Evolutionary conservation across 1,284 basidiomycete species (phyloP).

Genomic region (Moesziomyces sp.): DNA sequence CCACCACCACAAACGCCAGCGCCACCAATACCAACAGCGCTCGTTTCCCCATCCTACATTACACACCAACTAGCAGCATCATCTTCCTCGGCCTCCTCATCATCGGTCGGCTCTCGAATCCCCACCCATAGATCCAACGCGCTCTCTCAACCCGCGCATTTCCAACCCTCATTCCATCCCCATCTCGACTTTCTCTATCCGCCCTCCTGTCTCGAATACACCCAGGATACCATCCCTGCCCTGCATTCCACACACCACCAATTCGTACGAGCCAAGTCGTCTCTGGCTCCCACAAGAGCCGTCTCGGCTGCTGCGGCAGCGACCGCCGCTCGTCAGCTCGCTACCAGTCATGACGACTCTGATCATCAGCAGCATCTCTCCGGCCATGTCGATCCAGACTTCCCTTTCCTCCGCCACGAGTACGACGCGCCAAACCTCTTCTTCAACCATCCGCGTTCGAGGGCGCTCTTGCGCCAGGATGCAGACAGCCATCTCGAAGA

Average conservation of each 20-base stretch:
- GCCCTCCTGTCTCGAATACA: conserved; percentile 25
- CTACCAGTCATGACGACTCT: conserved; percentile 7
- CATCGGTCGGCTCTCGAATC: background rate
- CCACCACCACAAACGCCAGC: conserved; percentile 22
- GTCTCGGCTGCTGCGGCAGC: conserved; percentile 17
- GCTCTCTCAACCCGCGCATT: background rate
- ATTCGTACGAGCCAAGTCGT: conserved; percentile 17
- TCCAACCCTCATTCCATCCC: background rate
- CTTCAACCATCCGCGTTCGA: conserved; percentile 13
- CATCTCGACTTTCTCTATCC: conserved; percentile 39
- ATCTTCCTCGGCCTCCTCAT: conserved; percentile 1
- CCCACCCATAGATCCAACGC: background rate
- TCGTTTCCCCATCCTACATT: too few relatives aligned
- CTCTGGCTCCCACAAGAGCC: conserved; percentile 24
- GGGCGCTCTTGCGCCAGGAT: conserved; percentile 16
- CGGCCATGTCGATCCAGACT: conserved; percentile 9
- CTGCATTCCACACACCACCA: background rate
- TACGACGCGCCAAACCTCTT: conserved; percentile 21
- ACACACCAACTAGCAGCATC: background rate
- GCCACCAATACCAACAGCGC: conserved; percentile 3
- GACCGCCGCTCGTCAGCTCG: conserved; percentile 16
- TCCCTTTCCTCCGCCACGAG: conserved; percentile 26
- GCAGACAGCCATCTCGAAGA: conserved; percentile 19
- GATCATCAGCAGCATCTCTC: conserved; percentile 10
- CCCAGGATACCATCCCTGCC: background rate